Base-by-base conservation (phyloP, 495 filamentous ascomycete species). In the Xylaria sp. region DNA sequence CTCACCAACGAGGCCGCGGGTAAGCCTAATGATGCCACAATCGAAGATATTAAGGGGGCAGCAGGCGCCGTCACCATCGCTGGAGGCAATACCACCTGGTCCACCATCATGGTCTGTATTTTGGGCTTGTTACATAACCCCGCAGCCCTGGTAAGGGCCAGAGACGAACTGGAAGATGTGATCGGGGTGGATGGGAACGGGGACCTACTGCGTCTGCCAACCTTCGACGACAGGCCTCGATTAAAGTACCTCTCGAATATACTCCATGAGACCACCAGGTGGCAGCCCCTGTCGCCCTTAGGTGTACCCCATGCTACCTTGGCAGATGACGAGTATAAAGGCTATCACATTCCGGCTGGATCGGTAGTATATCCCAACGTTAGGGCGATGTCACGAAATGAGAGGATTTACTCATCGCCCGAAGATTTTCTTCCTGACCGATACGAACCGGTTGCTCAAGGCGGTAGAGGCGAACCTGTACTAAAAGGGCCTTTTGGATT, bases 211-310 rank as follows among this genome's bases (percentile, higher is more conserved):
- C 62, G 62, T 33, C 79, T 85, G 6, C 89, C 89, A 0, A 81
- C 75, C 26, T 87, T 85, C 74, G 77, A 80, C 9, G 88, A 90
- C 71, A 77, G 85, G 43, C 76, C 77, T 3, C 78, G 82, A 40
- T 79, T 91, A 3, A 86, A 82, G 2, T 91, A 90, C 75, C 80
- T 82, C 17, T 71, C 73, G 66, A 81, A 83, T 8, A 71, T 89
- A 6, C 82, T 89, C 24, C 87, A 89, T 55, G 90, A 92, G 74
- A 85, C 82, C 24, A 84, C 90, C 53, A 82, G 90, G 63, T 91
- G 90, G 87, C 81, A 86, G 52, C 89, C 89, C 11, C 81, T 90
- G 21, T 88, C 87, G 0, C 87, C 87, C 0, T 80, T 88, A 26
- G 88, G 89, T 24, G 80, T 92, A 41, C 86, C 90, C 0, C 91